Evolutionary conservation across 495 filamentous ascomycete genomes (phyloP).

Genomic region (Xeromyces bisporus): DNA sequence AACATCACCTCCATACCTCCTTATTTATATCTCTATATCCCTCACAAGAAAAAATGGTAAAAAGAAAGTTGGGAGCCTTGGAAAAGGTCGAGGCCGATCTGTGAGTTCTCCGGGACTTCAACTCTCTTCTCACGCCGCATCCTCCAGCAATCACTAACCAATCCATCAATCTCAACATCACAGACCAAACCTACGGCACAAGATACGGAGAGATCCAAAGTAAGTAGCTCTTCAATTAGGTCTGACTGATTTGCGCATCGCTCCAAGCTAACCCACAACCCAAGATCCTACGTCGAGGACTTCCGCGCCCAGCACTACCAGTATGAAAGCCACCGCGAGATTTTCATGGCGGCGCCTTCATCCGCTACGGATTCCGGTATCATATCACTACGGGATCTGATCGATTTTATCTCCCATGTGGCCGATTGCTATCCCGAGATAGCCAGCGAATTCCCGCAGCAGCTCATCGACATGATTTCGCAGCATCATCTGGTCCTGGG

Average conservation of each 20-base stretch:
- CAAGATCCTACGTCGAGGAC: slow-evolving; percentile 66
- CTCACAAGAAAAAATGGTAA: slow-evolving; percentile 41
- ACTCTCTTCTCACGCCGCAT: too few relatives aligned
- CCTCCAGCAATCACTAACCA: too few relatives aligned
- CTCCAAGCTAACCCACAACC: slow-evolving; percentile 2
- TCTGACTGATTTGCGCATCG: neutral
- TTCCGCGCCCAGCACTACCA: slow-evolving; percentile 79
- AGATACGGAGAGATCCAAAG: slow-evolving; percentile 69
- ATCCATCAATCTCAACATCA: slow-evolving; percentile 4
- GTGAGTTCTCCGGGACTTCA: slow-evolving; percentile 32
- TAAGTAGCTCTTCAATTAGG: slow-evolving; percentile 18
- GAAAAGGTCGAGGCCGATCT: slow-evolving; percentile 92
- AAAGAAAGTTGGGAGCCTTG: slow-evolving; percentile 74
- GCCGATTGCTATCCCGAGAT: slow-evolving; percentile 81
- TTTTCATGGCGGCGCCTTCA: slow-evolving; percentile 69
- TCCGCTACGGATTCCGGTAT: slow-evolving; percentile 58
- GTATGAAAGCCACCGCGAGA: slow-evolving; percentile 79
- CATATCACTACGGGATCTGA: slow-evolving; percentile 64
- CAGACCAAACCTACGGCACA: slow-evolving; percentile 73
- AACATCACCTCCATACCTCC: too few relatives aligned
- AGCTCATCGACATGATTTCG: slow-evolving; percentile 63
- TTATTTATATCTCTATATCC: too few relatives aligned
- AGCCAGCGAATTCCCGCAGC: slow-evolving; percentile 58
- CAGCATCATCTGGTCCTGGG: slow-evolving; percentile 68
- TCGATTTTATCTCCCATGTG: slow-evolving; percentile 82